Percentiles rank a stretch among this genome's conserved stretches.
These are phyloP conservation scores for Mollisia scopiformis DNA, from an alignment of 2,329 filamentous ascomycete species.

Conservation along the genomic window DNA sequence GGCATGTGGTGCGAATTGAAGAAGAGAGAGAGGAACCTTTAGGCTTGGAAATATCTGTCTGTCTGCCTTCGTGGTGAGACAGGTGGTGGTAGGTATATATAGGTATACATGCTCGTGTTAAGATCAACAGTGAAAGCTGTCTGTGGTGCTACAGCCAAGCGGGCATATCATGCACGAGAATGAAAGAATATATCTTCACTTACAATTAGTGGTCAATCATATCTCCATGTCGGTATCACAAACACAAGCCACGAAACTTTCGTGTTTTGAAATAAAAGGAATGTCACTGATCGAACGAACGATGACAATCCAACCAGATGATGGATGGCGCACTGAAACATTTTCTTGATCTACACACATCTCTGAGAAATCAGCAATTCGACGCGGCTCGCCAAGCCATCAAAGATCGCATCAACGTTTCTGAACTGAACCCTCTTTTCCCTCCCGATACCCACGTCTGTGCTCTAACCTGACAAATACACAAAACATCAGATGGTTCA, in stretches of 20 bases:
- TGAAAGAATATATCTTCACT: not conserved
- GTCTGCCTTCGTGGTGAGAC: too few species aligned
- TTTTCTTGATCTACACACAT: too few species aligned
- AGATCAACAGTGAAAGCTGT: not conserved
- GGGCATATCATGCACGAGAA: not conserved
- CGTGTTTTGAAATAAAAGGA: too few species aligned
- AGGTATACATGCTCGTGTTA: not conserved
- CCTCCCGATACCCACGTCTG: not conserved
- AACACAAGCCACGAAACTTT: too few species aligned
- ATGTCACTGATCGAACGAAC: not conserved
- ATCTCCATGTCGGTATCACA: not conserved
- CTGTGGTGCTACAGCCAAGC: not conserved
- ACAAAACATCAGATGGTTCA: conserved; percentile 4
- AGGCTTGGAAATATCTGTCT: too few species aligned
- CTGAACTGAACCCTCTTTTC: too few species aligned
- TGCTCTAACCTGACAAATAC: conserved; percentile 3
- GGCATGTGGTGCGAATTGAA: too few species aligned
- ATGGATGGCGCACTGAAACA: too few species aligned
- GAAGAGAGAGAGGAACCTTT: too few species aligned
- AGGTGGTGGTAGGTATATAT: too few species aligned
- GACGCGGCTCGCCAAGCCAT: not conserved
- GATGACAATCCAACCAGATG: not conserved
- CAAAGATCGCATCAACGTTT: not conserved
- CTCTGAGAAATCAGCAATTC: not conserved
- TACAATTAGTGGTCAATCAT: not conserved